Base-by-base conservation (phyloP, 2,329 filamentous ascomycete species). In the Aureobasidium uvarum region DNA sequence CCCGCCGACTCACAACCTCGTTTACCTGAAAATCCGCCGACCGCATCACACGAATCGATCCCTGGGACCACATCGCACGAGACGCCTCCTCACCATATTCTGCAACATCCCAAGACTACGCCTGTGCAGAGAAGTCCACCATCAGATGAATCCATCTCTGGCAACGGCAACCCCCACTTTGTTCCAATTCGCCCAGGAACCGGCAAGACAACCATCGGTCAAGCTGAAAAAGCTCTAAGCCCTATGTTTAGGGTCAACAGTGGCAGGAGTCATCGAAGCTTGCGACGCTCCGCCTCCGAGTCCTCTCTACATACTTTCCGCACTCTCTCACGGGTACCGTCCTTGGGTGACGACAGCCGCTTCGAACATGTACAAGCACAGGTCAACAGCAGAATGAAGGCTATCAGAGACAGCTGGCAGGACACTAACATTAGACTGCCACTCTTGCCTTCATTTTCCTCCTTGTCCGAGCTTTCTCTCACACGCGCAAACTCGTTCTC, bases 361-460 rank as follows among this genome's bases (percentile, higher is more conserved):
- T 98, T 95, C 75, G 85, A 89, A 58, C 83, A 95, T 75, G 86
- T 96, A 14, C 86, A 88, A 50, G 89, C 91, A 67, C 91, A 95
- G 80, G 89, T 94, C 69, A 98, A 97, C 72, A 92, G 90, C 70
- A 85, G 94, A 48, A 83, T 95, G 73, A 96, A 96, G 78, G 94
- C 94, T 5, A 90, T 98, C 74, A 90, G 88, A 73, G 93, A 97
- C 74, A 96, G 89, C 73, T 86, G 91, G 68, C 88, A 92, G 73
- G 92, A 96, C 71, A 90, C 92, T 2, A 91, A 87, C 64, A 89
- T 93, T 77, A 91, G 87, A 72, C 43, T 65, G 59, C 60, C 60
- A n/a, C 16, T 55, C 13, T 68, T 82, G 58, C 80, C 80, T 20
- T 75, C 74, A 46, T 74, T 81, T 65, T 77, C 80, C 18, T 83